Evolutionary conservation across 2,329 filamentous ascomycete species (phyloP), one percentile per base, ranked within the genome.

Genomic region (Nigrograna mackinnonii): DNA sequence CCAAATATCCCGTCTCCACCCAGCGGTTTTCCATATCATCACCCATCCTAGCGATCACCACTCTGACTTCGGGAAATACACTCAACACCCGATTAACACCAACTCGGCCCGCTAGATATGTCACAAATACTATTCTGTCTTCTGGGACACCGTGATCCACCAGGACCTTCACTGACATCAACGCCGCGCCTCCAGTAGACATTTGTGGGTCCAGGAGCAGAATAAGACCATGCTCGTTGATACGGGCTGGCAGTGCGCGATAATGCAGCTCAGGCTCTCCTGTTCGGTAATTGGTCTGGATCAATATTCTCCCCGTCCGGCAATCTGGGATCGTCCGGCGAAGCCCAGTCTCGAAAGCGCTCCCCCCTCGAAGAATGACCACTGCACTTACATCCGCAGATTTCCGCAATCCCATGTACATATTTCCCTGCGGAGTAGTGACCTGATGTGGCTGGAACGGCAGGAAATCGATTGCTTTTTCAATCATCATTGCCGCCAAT

Each of bases 81-180:
- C 86, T 89, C 47, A 89, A 87, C 57, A 99, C 72, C 50, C 94
- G 79, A 62, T 94, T 90, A 48, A 97, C 67, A 1, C 91, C 94
- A 55, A 89, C 83, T 52, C 84, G 84, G 6, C 92, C 92, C 3
- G 91, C 92, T 52, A 90, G 87, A 64, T 95, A 96, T 3, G 92
- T 96, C 28, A 95, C 91, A 65, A 97, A 86, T 22, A 96, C 89
- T 52, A 99, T 96, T 52, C 79, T 85, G 34, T 89, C 82, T 62
- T 94, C 85, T 5, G 82, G 74, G 5, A 97, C 91, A 9, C 94
- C 94, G 62, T 97, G 91, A 66, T 99, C 94, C 13, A 96, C 84
- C 39, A 99, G 75, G n/a, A 97, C 89, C 61, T 94, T 87, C 31
- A 97, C 91, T 1, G 94, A 91, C 94, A 99, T 99, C 44, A 99